Conservation (phyloP, 805 yeast genomes). For the Yamadazyma kitorensis region DNA sequence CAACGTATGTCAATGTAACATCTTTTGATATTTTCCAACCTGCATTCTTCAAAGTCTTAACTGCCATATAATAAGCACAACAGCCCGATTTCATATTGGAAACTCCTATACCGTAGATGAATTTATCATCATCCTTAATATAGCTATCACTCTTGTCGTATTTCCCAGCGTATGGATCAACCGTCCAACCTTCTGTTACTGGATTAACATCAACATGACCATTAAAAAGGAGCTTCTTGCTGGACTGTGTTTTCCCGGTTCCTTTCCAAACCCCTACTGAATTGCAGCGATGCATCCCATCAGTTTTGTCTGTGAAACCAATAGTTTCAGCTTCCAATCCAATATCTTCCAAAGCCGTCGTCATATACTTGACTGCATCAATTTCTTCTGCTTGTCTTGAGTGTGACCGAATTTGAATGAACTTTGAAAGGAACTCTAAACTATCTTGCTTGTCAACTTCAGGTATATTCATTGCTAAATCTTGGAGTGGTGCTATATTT, state of each 20-base stretch:
- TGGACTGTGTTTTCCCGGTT: constrained; percentile 13
- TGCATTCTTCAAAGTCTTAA: constrained; percentile 22
- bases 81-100: constrained; percentile 31
- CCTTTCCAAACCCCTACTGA: constrained; percentile 28
- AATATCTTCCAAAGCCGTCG: constrained; percentile 18
- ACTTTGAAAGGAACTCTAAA: constrained; percentile 22
- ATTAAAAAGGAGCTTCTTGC: constrained; percentile 23
- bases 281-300: constrained; percentile 22
- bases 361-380: constrained; percentile 25
- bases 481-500: no score
- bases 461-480: no score
- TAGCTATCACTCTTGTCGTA: constrained; percentile 6
- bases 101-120: constrained; percentile 28
- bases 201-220: constrained; percentile 32
- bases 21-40: constrained; percentile 24
- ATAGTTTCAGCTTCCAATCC: constrained; percentile 21
- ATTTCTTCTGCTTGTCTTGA: constrained; percentile 22
- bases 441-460: constrained; percentile 18
- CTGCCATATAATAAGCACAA: constrained; percentile 30
- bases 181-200: constrained; percentile 29
- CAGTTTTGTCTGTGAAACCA: constrained; percentile 19
- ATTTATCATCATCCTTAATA: constrained; percentile 17
- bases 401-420: constrained; percentile 27
- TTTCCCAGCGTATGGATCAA: constrained; percentile 25
- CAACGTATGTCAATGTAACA: constrained; percentile 22